Evolutionary conservation across 176 grass and related monocot genomes (phyloP).

Genomic region (Melocanna baccifera): DNA sequence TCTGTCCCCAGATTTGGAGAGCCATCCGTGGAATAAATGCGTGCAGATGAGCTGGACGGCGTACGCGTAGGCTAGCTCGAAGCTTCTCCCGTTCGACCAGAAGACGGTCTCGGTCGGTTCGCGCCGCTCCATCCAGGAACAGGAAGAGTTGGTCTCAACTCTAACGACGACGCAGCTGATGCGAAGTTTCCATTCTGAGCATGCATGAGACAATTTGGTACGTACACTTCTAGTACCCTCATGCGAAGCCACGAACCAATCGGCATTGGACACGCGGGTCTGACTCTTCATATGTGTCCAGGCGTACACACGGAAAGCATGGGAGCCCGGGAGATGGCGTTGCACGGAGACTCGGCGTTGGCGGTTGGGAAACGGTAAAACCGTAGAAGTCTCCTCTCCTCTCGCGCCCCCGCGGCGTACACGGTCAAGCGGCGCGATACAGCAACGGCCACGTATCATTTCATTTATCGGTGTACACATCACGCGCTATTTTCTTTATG

Average conservation of each 20-base stretch:
- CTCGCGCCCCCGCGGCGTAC: background rate
- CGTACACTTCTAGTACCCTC: background rate
- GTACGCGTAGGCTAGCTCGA: background rate
- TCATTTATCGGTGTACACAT: too few relatives aligned
- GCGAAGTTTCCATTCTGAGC: background rate
- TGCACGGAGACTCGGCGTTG: background rate
- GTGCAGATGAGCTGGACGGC: background rate
- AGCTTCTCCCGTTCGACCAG: background rate
- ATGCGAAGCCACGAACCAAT: background rate
- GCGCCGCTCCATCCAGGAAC: background rate
- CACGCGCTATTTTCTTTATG: too few relatives aligned
- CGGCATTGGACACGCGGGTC: background rate
- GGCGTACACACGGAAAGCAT: background rate
- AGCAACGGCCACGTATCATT: background rate
- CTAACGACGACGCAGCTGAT: background rate
- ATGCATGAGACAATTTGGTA: background rate
- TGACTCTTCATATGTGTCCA: background rate
- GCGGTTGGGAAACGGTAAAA: background rate
- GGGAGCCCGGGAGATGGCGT: background rate
- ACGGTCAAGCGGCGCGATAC: background rate
- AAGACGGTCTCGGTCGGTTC: background rate
- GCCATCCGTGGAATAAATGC: background rate
- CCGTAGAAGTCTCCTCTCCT: background rate
- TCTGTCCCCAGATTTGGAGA: background rate
- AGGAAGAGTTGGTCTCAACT: background rate